A percentile compares a stretch with the other conserved stretches of the same genome.
Conservation (phyloP, 768 basidiomycete species). For the Phlegmacium glaucopus region DNA sequence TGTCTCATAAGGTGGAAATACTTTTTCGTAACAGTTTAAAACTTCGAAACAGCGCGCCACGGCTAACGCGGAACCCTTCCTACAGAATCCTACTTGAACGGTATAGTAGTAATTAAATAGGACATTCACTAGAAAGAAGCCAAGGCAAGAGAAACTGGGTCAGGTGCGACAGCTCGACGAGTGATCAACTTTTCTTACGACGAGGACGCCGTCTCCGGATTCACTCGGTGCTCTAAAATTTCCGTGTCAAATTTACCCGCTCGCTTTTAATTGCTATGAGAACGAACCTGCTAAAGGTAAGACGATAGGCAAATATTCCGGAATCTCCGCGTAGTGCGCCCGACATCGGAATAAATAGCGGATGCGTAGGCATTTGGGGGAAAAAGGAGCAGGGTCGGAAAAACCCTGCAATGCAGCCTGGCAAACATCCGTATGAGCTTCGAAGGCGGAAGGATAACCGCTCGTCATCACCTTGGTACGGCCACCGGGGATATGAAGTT, state of each 20-base stretch:
- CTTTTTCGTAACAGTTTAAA: too few relatives aligned
- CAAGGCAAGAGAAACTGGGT: too few relatives aligned
- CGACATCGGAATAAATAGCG: constrained; percentile 75
- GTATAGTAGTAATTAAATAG: too few relatives aligned
- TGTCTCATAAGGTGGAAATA: too few relatives aligned
- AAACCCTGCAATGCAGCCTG: constrained; percentile 83
- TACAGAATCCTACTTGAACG: too few relatives aligned
- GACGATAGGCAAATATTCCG: constrained; percentile 65
- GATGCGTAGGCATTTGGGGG: constrained; percentile 64
- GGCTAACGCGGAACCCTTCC: too few relatives aligned
- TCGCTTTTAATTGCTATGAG: neutral
- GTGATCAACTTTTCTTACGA: too few relatives aligned
- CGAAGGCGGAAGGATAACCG: neutral
- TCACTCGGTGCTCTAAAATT: constrained; percentile 18
- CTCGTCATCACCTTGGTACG: constrained; percentile 60
- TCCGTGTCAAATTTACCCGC: too few relatives aligned
- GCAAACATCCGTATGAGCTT: constrained; percentile 5
- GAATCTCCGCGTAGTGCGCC: constrained; percentile 73
- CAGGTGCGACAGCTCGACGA: too few relatives aligned
- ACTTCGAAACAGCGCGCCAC: too few relatives aligned
- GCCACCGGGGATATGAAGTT: constrained; percentile 73
- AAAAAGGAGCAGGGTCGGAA: constrained; percentile 78
- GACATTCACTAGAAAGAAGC: too few relatives aligned
- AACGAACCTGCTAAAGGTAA: constrained; percentile 71
- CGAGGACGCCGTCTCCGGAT: neutral